Percentiles rank a stretch among this genome's conserved stretches.
Evolutionary conservation across 2,329 filamentous ascomycete genomes (phyloP).

Genomic region (Chlorencoelia australis): DNA sequence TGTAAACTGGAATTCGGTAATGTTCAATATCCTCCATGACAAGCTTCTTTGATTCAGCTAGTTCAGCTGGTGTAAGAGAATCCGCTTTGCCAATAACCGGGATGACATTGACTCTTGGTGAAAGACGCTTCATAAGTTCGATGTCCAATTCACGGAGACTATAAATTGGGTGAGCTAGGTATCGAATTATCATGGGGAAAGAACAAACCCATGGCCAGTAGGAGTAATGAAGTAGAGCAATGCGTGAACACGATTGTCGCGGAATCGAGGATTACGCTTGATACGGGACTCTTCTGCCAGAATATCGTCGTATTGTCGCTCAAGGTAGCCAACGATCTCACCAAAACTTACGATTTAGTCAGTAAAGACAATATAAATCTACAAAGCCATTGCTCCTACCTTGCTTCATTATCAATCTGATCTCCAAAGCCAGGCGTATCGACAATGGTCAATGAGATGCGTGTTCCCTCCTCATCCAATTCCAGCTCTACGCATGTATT

Average conservation of each 20-base stretch:
- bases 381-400: slow-evolving; percentile 41
- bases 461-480: slow-evolving; percentile 94
- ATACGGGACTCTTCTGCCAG: slow-evolving; percentile 98
- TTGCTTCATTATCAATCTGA: slow-evolving; percentile 98
- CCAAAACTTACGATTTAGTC: slow-evolving; percentile 58
- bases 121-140: slow-evolving; percentile 98
- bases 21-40: slow-evolving; percentile 99
- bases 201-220: slow-evolving; percentile 77
- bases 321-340: slow-evolving; percentile 96
- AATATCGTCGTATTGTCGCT: slow-evolving; percentile 99
- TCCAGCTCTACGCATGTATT: slow-evolving; percentile 61
- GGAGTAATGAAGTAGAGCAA: slow-evolving; percentile 99
- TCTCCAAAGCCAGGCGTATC: slow-evolving; percentile 98
- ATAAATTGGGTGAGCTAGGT: slow-evolving; percentile 12
- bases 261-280: slow-evolving; percentile 99
- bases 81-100: slow-evolving; percentile 98
- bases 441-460: slow-evolving; percentile 95
- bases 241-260: slow-evolving; percentile 96
- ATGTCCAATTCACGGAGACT: slow-evolving; percentile 98
- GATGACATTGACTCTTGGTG: slow-evolving; percentile 96
- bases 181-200: slow-evolving; percentile 1
- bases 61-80: slow-evolving; percentile 88
- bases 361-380: slow-evolving; percentile 17
- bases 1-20: slow-evolving; percentile 98
- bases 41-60: slow-evolving; percentile 98